Percentiles rank a stretch among this genome's conserved stretches.
These are phyloP conservation scores for Lachancea waltii DNA, from an alignment of 805 yeast genomes.

Conservation along the genomic window DNA sequence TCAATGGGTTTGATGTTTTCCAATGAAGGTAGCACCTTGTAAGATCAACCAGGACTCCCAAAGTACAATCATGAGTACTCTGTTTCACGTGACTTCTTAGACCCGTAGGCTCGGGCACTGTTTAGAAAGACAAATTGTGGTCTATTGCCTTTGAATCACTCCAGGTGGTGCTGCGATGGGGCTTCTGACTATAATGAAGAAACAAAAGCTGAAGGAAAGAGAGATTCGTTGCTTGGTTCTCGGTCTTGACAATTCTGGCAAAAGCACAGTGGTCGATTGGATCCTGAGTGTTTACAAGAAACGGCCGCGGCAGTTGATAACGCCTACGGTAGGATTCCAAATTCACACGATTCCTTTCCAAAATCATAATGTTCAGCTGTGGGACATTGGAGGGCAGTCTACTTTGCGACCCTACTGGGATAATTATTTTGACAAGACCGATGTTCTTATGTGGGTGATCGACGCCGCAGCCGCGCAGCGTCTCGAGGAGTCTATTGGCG, in stretches of 20 bases:
- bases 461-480: conserved; percentile 58
- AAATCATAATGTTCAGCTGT: conserved; percentile 47
- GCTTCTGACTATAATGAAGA: conserved; percentile 66
- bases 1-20: no score
- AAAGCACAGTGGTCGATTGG: conserved; percentile 70
- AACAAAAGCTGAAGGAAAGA: conserved; percentile 73
- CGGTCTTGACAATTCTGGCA: conserved; percentile 90
- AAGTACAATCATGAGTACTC: no score
- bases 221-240: conserved; percentile 70
- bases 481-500: conserved; percentile 56
- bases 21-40: no score
- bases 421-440: conserved; percentile 80
- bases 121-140: no score
- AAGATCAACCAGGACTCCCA: no score
- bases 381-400: conserved; percentile 93
- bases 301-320: conserved; percentile 13
- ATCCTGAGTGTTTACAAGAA: conserved; percentile 32
- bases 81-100: no score
- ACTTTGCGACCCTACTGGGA: conserved; percentile 86
- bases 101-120: no score
- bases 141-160: no score
- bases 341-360: conserved; percentile 51
- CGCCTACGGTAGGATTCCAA: conserved; percentile 89
- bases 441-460: conserved; percentile 79
- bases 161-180: no score